These are phyloP conservation scores for Blastobotrys malaysiensis DNA, from an alignment of 1,139 yeast species.

Conservation along the genomic window DNA sequence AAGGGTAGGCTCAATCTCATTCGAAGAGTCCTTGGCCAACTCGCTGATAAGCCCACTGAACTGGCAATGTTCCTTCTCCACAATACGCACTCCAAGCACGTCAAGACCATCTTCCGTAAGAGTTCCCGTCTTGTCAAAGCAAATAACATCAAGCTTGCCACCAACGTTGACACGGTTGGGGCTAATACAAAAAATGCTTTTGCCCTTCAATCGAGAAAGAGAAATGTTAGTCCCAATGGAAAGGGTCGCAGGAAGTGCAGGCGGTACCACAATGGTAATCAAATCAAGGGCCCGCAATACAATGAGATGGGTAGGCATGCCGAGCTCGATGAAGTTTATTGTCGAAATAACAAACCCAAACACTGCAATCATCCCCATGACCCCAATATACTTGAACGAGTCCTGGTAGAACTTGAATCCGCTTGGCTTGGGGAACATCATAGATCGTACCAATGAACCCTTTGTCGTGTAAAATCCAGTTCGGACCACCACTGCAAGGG, in stretches of 20 bases:
- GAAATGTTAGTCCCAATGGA: conserved; percentile 97
- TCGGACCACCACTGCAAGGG: conserved; percentile 78
- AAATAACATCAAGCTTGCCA: conserved; percentile 82
- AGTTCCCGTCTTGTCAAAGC: conserved; percentile 97
- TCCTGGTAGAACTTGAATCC: conserved; percentile 92
- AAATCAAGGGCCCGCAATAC: conserved; percentile 86
- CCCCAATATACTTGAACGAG: conserved; percentile 92
- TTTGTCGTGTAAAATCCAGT: conserved; percentile 95
- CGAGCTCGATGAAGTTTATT: conserved; percentile 71
- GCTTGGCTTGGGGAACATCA: conserved; percentile 92
- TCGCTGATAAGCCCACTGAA: conserved; percentile 33
- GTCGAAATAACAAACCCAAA: conserved; percentile 83
- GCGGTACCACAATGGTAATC: conserved; percentile 95
- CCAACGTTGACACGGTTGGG: conserved; percentile 93
- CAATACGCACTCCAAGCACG: conserved; percentile 77
- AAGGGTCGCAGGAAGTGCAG: conserved; percentile 94
- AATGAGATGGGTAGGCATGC: conserved; percentile 63
- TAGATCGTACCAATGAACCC: conserved; percentile 90
- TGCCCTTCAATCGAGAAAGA: conserved; percentile 60
- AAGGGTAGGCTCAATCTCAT: conserved; percentile 41
- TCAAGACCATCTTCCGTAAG: conserved; percentile 95
- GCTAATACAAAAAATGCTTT: conserved; percentile 77
- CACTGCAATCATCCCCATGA: conserved; percentile 81
- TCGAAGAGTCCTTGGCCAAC: background rate
- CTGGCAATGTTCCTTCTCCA: conserved; percentile 34